Percentiles rank a stretch among this genome's conserved stretches.
Evolutionary conservation across 2,329 filamentous ascomycete species (phyloP).

Genomic region (Neonectria neomacrospora): DNA sequence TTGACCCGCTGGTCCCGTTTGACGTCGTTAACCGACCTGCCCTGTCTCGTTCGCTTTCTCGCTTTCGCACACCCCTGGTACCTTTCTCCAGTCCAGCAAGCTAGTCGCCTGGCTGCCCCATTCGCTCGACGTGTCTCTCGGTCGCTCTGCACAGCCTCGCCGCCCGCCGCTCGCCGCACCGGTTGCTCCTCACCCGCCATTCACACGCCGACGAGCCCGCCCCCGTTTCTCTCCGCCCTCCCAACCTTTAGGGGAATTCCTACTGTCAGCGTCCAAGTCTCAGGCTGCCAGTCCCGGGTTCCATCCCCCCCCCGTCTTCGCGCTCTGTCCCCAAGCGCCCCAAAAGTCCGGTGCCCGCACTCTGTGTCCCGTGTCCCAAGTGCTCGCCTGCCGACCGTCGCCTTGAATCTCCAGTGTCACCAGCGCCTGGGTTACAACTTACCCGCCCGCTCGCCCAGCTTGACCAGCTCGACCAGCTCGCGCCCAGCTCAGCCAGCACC

Average conservation of each 20-base stretch:
- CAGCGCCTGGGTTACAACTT: not conserved
- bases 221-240: constrained; percentile 25
- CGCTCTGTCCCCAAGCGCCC: constrained; percentile 7
- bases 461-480: not conserved
- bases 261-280: constrained; percentile 9
- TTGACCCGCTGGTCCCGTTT: constrained; percentile 18
- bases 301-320: constrained; percentile 2
- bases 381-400: constrained; percentile 15
- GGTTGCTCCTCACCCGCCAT: constrained; percentile 27
- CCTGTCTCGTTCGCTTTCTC: constrained; percentile 7
- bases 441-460: constrained; percentile 4
- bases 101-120: constrained; percentile 23
- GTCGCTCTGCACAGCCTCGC: constrained; percentile 40
- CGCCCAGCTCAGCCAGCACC: not conserved
- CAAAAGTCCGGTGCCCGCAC: constrained; percentile 9
- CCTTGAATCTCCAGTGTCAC: constrained; percentile 6
- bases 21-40: constrained; percentile 16
- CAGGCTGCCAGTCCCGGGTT: not conserved
- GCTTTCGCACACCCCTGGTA: constrained; percentile 13
- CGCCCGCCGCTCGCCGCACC: constrained; percentile 27
- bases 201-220: constrained; percentile 21
- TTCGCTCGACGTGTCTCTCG: constrained; percentile 39
- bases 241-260: constrained; percentile 36
- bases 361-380: constrained; percentile 19
- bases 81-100: constrained; percentile 4